Evolutionary conservation across 2,329 filamentous ascomycete genomes (phyloP).

Genomic region (Taxawa tesnikishii): DNA sequence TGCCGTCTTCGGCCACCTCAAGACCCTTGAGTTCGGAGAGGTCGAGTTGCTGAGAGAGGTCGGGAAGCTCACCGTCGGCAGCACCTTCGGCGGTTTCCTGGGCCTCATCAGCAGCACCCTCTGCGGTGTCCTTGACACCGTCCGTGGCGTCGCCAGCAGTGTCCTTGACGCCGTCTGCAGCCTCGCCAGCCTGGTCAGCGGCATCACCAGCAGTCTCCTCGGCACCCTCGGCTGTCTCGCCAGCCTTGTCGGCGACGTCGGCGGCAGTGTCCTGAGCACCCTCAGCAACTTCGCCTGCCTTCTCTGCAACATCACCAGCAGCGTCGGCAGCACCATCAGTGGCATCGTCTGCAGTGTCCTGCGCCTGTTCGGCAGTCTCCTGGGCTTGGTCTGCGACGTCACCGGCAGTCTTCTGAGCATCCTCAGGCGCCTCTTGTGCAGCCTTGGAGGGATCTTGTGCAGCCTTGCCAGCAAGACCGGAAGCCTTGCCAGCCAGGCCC

Average conservation of each 20-base stretch:
- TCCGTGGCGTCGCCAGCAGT: conserved; percentile 6
- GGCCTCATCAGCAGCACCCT: conserved; percentile 7
- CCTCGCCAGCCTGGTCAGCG: conserved; percentile 20
- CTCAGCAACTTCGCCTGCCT: conserved; percentile 18
- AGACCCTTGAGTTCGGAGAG: conserved; percentile 36
- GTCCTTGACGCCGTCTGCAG: conserved; percentile 15
- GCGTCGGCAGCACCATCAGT: conserved; percentile 15
- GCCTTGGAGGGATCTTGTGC: conserved; percentile 24
- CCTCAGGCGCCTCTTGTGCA: conserved; percentile 15
- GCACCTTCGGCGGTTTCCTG: conserved; percentile 15
- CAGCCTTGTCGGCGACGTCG: conserved; percentile 14
- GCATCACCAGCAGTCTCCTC: conserved; percentile 19
- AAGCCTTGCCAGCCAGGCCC: conserved; percentile 33
- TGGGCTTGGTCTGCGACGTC: conserved; percentile 23
- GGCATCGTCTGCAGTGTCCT: conserved; percentile 20
- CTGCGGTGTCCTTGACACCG: conserved; percentile 6
- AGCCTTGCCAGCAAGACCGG: conserved; percentile 31
- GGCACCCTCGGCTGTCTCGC: conserved; percentile 13
- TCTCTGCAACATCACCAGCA: conserved; percentile 15
- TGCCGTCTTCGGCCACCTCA: conserved; percentile 42
- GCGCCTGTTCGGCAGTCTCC: conserved; percentile 20
- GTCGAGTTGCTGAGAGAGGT: conserved; percentile 27
- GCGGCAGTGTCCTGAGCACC: conserved; percentile 15
- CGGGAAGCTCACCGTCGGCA: conserved; percentile 14
- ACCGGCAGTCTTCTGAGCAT: conserved; percentile 18